phyloP scores from a whole-genome alignment of 768 basidiomycete species.

The Phylloporus rhodoxanthus region DNA sequence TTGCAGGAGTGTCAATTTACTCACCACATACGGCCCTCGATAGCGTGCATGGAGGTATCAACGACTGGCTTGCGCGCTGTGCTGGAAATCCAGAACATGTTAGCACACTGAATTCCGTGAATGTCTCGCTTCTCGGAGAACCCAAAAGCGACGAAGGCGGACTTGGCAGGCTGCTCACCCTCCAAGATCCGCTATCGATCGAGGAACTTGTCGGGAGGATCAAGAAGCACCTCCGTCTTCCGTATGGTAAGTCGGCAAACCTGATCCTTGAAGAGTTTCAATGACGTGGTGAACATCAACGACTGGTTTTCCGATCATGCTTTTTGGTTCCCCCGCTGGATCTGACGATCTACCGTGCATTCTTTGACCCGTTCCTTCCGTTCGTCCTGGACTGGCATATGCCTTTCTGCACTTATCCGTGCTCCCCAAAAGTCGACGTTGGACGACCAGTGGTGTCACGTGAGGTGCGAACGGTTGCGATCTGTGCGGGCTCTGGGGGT shows the following conservation, averaged over 20 bases:
- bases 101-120: constrained; percentile 23
- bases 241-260: constrained; percentile 43
- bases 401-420: constrained; percentile 7
- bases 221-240: constrained; percentile 59
- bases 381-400: not conserved
- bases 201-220: constrained; percentile 59
- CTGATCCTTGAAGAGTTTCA: constrained; percentile 4
- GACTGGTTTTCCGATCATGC: not conserved
- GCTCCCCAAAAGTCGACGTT: constrained; percentile 51
- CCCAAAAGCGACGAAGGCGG: constrained; percentile 49
- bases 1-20: constrained; percentile 80
- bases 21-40: constrained; percentile 88
- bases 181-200: constrained; percentile 54
- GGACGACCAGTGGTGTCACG: constrained; percentile 40
- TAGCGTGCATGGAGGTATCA: constrained; percentile 76
- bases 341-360: constrained; percentile 14
- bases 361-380: constrained; percentile 17
- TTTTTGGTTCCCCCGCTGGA: constrained; percentile 2
- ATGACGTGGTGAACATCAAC: constrained; percentile 8
- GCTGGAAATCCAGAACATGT: constrained; percentile 34
- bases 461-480: constrained; percentile 59
- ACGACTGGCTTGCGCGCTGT: constrained; percentile 78
- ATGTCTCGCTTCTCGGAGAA: constrained; percentile 33
- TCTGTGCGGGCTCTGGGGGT: constrained; percentile 89
- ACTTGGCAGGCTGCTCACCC: constrained; percentile 61